Conservation (phyloP, 1,284 basidiomycete species). For the Ustilago esculenta region DNA sequence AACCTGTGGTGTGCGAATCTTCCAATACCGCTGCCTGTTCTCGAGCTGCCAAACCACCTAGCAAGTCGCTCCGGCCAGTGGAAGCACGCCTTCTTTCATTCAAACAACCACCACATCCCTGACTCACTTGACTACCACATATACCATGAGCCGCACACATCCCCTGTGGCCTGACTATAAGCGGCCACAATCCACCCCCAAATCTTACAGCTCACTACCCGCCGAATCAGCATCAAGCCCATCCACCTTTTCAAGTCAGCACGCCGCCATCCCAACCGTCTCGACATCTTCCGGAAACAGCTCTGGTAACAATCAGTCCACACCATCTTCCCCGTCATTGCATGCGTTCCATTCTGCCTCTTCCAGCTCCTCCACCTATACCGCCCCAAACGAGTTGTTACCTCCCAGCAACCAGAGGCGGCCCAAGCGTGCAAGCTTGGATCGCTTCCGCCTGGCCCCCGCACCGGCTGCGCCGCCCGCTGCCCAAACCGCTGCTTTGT, state of each 20-base stretch:
- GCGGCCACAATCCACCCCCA: conserved; percentile 3
- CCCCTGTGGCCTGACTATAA: conserved; percentile 28
- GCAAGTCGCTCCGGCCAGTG: too few relatives aligned
- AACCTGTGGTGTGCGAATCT: too few relatives aligned
- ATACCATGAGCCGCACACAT: conserved; percentile 15
- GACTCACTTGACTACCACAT: background rate
- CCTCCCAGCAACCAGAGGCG: background rate
- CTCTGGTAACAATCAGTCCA: background rate
- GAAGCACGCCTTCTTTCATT: background rate
- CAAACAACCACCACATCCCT: background rate
- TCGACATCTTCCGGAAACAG: background rate
- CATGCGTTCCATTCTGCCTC: background rate
- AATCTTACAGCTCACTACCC: background rate
- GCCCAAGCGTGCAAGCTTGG: conserved; percentile 24
- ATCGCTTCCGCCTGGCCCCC: conserved; percentile 10
- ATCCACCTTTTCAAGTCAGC: conserved; percentile 1
- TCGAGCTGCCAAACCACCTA: too few relatives aligned
- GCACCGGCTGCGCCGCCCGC: background rate
- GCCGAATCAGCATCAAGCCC: conserved; percentile 6
- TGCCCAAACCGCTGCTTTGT: background rate
- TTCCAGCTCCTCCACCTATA: background rate
- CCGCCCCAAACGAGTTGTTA: background rate
- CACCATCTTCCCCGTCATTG: conserved; percentile 1
- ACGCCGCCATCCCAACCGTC: background rate
- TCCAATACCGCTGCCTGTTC: too few relatives aligned